These are phyloP conservation scores for Metroxylon sagu DNA, from an alignment of 176 grass and related monocot species.

Conservation along the genomic window DNA sequence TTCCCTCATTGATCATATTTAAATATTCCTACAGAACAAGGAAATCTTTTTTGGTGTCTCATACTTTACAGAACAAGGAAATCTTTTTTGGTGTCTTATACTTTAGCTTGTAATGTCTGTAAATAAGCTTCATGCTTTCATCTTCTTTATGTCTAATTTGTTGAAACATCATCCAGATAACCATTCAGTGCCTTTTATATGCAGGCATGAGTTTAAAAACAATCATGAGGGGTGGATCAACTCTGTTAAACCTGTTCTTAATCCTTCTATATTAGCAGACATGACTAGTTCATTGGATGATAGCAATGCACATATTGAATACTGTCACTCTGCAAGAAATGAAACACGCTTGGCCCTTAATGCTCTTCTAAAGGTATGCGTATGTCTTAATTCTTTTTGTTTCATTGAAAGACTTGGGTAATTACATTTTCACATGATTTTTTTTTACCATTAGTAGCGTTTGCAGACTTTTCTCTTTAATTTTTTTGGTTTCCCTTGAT, in stretches of 20 bases:
- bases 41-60: too few relatives aligned
- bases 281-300: conserved; percentile 35
- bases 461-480: too few relatives aligned
- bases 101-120: too few relatives aligned
- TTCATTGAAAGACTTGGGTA: conserved; percentile 1
- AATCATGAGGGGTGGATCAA: conserved; percentile 88
- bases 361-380: conserved; percentile 68
- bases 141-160: background rate
- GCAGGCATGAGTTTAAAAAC: conserved; percentile 83
- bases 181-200: conserved; percentile 17
- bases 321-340: conserved; percentile 48
- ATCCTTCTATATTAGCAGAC: conserved; percentile 42
- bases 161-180: conserved; percentile 12
- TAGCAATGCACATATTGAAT: conserved; percentile 27
- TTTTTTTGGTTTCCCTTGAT: too few relatives aligned
- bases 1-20: too few relatives aligned
- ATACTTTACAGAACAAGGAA: too few relatives aligned
- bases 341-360: conserved; percentile 53
- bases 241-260: conserved; percentile 47
- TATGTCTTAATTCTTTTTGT: background rate
- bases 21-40: too few relatives aligned
- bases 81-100: too few relatives aligned
- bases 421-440: background rate
- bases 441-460: background rate
- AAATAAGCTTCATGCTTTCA: too few relatives aligned